These are phyloP conservation scores for Termitomyces sp. DNA, from an alignment of 768 basidiomycete species.

Conservation along the genomic window DNA sequence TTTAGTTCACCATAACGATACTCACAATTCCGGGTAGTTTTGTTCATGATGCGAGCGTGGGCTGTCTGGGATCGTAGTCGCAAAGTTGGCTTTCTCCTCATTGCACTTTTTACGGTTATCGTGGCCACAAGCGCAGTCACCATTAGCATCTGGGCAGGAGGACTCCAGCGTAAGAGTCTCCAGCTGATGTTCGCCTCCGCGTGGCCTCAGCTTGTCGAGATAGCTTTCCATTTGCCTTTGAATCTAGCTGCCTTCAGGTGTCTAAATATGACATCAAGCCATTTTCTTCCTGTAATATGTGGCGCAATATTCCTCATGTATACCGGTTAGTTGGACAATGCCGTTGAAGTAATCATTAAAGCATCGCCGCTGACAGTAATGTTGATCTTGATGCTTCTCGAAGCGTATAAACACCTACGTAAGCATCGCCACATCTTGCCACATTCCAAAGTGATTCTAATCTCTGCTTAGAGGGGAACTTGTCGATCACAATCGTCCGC, in stretches of 20 bases:
- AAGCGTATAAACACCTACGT: not conserved
- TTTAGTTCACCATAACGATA: not conserved
- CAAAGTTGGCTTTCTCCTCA: not conserved
- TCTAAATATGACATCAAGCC: not conserved
- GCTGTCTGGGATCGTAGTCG: not conserved
- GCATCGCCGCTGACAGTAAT: no score
- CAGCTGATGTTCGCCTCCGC: not conserved
- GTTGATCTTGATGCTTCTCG: not conserved
- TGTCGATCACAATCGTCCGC: not conserved
- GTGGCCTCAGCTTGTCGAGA: not conserved
- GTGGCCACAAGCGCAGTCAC: no score
- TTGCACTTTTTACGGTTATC: not conserved
- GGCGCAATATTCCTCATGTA: not conserved
- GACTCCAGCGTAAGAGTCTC: not conserved
- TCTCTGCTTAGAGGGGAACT: no score
- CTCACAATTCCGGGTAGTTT: not conserved
- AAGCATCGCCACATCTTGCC: not conserved
- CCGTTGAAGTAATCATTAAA: not conserved
- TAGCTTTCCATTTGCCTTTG: not conserved
- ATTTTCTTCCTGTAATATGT: not conserved
- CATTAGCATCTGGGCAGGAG: not conserved
- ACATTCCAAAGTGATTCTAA: not conserved
- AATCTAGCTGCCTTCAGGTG: not conserved
- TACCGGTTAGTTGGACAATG: not conserved
- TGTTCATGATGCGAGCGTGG: not conserved